phyloP scores from a whole-genome alignment of 257 asterid genomes.

The Ophiorrhiza pumila region DNA sequence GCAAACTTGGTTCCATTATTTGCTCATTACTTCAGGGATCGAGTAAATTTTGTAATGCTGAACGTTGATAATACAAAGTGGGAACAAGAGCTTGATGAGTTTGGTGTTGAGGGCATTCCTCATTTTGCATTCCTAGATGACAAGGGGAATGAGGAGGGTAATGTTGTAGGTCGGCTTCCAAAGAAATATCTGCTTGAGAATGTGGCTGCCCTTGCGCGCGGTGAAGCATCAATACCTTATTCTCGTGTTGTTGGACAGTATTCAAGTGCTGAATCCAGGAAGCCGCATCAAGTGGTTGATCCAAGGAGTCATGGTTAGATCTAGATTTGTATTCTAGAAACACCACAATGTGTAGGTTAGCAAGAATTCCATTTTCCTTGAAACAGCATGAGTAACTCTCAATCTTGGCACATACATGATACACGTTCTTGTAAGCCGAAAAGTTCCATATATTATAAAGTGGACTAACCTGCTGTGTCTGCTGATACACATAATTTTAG shows the following conservation, averaged over 20 bases:
- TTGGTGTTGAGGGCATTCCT: slow-evolving; percentile 97
- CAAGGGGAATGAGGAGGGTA: slow-evolving; percentile 89
- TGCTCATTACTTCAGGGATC: slow-evolving; percentile 46
- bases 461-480: background rate
- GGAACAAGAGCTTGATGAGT: slow-evolving; percentile 99
- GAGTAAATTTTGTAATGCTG: slow-evolving; percentile 91
- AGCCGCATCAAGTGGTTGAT: slow-evolving; percentile 64
- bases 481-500: too few relatives aligned
- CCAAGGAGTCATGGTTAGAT: slow-evolving; percentile 90
- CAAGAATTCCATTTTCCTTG: background rate
- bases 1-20: slow-evolving; percentile 5
- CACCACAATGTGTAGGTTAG: background rate
- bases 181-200: slow-evolving; percentile 69
- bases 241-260: slow-evolving; percentile 83
- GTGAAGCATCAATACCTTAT: slow-evolving; percentile 75
- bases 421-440: slow-evolving; percentile 5
- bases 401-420: background rate
- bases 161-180: slow-evolving; percentile 94
- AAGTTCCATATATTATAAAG: background rate
- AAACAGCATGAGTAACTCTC: background rate
- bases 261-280: slow-evolving; percentile 70
- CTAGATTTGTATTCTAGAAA: background rate
- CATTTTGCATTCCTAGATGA: slow-evolving; percentile 93
- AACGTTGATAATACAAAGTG: slow-evolving; percentile 97
- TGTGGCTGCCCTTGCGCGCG: slow-evolving; percentile 82